Conservation (phyloP, 2,329 filamentous ascomycete genomes). For the Sphaerulina musiva region DNA sequence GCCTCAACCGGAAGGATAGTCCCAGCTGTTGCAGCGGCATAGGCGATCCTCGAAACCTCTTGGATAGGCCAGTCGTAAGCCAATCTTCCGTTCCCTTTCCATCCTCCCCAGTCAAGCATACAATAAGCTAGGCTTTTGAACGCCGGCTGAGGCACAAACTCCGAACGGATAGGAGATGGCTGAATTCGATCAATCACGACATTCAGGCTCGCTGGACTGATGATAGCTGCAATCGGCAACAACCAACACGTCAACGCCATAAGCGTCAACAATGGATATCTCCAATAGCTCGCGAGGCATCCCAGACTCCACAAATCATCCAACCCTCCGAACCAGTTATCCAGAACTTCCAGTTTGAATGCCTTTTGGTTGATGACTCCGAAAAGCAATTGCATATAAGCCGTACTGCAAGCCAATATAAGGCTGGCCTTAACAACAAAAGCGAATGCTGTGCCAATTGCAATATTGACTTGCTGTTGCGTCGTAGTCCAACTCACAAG, state of each 20-base stretch:
- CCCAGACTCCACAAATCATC: conserved; percentile 7
- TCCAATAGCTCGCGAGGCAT: conserved; percentile 5
- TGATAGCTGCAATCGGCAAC: conserved; percentile 12
- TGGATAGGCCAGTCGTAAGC: neutral
- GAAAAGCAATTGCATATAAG: conserved; percentile 18
- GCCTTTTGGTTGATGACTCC: neutral
- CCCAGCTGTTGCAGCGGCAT: conserved; percentile 6
- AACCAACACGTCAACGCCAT: conserved; percentile 13
- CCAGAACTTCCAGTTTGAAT: conserved; percentile 7
- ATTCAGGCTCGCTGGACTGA: conserved; percentile 9
- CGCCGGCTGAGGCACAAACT: conserved; percentile 7
- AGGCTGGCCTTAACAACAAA: conserved; percentile 16
- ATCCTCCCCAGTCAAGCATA: neutral
- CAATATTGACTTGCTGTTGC: conserved; percentile 15
- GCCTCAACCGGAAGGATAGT: conserved; percentile 10
- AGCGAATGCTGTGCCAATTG: conserved; percentile 16
- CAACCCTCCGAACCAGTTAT: conserved; percentile 13
- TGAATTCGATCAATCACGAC: conserved; percentile 10
- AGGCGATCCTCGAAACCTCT: conserved; percentile 3
- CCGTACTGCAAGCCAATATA: conserved; percentile 11
- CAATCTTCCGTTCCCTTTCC: neutral
- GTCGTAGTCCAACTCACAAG: conserved; percentile 9
- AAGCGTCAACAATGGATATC: conserved; percentile 11
- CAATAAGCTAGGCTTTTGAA: conserved; percentile 8
- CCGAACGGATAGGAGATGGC: neutral